Evolutionary conservation across 768 basidiomycete species (phyloP).

Genomic region (Pisolithus sp.): DNA sequence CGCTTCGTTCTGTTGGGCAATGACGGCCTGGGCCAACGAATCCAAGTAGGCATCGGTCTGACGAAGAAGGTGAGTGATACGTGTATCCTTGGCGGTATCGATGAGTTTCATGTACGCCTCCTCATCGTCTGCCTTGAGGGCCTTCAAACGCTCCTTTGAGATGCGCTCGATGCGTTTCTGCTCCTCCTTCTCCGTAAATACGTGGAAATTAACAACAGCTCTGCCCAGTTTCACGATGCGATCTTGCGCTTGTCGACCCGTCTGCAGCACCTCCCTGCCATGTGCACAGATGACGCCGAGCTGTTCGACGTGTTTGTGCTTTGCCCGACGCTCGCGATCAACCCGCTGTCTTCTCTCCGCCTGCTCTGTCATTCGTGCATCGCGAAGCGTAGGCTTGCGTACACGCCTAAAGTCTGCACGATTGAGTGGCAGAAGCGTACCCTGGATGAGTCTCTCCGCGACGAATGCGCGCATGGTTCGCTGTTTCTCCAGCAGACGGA

Average conservation of each 20-base stretch:
- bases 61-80: slow-evolving; percentile 91
- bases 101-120: slow-evolving; percentile 99
- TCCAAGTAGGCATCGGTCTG: slow-evolving; percentile 96
- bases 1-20: slow-evolving; percentile 81
- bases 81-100: slow-evolving; percentile 97
- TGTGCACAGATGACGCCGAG: slow-evolving; percentile 81
- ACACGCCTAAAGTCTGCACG: slow-evolving; percentile 85
- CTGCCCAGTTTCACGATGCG: slow-evolving; percentile 61
- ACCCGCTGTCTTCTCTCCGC: slow-evolving; percentile 86
- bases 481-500: slow-evolving; percentile 87
- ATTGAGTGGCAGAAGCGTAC: slow-evolving; percentile 84
- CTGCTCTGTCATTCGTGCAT: slow-evolving; percentile 84
- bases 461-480: slow-evolving; percentile 79
- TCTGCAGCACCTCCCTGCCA: slow-evolving; percentile 66
- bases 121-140: slow-evolving; percentile 96
- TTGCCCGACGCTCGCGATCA: slow-evolving; percentile 90
- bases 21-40: slow-evolving; percentile 88
- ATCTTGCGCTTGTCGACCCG: slow-evolving; percentile 58
- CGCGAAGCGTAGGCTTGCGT: slow-evolving; percentile 80
- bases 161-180: slow-evolving; percentile 94
- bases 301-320: slow-evolving; percentile 95
- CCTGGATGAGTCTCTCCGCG: slow-evolving; percentile 81
- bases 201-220: slow-evolving; percentile 78
- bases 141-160: slow-evolving; percentile 95
- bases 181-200: slow-evolving; percentile 93